phyloP scores from a whole-genome alignment of 306 rosid genomes.

The Trichosanthes cucumerina region DNA sequence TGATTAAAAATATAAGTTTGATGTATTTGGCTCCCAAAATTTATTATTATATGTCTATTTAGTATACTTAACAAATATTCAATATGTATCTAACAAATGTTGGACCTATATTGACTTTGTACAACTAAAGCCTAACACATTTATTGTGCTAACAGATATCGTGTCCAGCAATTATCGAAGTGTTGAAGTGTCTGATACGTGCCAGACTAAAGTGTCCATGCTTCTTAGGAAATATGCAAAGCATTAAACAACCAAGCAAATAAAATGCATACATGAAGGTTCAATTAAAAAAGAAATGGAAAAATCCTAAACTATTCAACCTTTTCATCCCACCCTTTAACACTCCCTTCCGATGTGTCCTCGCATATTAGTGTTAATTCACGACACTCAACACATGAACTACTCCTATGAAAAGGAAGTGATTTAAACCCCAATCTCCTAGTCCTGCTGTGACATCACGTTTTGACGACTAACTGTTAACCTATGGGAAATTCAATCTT shows the following conservation, averaged over 20 bases:
- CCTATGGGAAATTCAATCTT: neutral
- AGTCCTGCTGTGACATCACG: neutral
- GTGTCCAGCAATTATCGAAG: too few relatives aligned
- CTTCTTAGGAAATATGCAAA: too few relatives aligned
- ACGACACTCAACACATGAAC: neutral
- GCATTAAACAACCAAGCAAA: neutral
- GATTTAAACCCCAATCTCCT: neutral
- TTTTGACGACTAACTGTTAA: neutral
- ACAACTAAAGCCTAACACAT: too few relatives aligned
- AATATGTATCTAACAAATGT: too few relatives aligned
- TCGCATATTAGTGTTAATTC: neutral
- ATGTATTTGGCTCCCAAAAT: too few relatives aligned
- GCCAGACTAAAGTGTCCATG: too few relatives aligned
- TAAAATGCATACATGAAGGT: neutral
- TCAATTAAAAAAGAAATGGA: neutral
- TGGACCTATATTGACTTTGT: too few relatives aligned
- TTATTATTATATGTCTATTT: too few relatives aligned
- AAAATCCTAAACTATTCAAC: neutral
- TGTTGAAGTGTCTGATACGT: too few relatives aligned
- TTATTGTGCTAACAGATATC: too few relatives aligned
- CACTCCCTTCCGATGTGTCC: neutral
- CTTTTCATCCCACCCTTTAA: neutral
- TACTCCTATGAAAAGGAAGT: neutral
- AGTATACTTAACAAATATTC: too few relatives aligned
- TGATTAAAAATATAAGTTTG: too few relatives aligned